These are phyloP conservation scores for Trichophyton schoenleinii DNA, from an alignment of 2,329 filamentous ascomycete species.

Conservation along the genomic window DNA sequence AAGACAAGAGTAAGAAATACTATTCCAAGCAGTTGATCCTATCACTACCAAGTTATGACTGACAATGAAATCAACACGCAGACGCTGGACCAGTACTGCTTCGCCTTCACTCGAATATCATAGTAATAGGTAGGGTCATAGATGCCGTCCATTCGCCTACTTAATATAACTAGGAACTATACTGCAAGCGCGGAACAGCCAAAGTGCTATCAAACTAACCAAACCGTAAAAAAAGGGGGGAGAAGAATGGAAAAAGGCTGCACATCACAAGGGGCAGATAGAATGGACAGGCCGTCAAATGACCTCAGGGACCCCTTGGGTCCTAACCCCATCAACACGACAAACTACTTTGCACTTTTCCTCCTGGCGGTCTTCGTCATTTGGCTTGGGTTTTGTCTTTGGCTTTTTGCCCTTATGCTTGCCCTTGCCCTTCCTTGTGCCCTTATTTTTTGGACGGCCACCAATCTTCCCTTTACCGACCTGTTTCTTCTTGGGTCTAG, in stretches of 20 bases:
- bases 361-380: background rate
- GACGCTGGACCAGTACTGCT: background rate
- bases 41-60: background rate
- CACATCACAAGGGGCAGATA: background rate
- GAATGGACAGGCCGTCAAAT: constrained; percentile 2
- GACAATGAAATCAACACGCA: background rate
- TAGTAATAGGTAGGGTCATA: background rate
- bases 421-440: background rate
- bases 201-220: background rate
- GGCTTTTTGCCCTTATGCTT: background rate
- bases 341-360: constrained; percentile 12
- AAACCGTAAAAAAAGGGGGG: too few species aligned
- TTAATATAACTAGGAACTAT: background rate
- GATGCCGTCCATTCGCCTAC: background rate
- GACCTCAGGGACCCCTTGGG: constrained; percentile 12
- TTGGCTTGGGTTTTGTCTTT: background rate
- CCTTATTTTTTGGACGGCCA: background rate
- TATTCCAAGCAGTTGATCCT: background rate
- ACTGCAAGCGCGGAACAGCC: background rate
- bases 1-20: background rate
- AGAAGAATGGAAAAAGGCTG: too few species aligned
- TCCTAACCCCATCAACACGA: constrained; percentile 13
- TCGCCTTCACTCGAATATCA: background rate
- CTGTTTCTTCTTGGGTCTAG: background rate
- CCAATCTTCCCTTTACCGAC: background rate